These are phyloP conservation scores for Rhynchospora breviuscula DNA, from an alignment of 176 grass and related monocot genomes.

Conservation along the genomic window DNA sequence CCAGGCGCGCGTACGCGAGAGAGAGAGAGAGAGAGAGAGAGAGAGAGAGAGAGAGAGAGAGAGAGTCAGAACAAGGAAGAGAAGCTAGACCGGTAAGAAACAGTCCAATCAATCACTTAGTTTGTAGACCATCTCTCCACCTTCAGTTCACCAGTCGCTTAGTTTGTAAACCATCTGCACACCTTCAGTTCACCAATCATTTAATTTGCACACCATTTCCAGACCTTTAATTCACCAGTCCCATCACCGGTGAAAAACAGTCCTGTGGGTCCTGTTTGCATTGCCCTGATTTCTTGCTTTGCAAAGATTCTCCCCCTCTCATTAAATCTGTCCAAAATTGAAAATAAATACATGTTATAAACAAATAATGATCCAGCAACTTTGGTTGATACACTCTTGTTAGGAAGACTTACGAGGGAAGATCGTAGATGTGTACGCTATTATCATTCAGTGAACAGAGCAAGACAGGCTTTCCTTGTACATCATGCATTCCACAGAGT, in stretches of 20 bases:
- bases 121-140: no score
- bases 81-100: no score
- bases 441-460: constrained; percentile 89
- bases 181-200: no score
- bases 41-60: no score
- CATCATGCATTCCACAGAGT: constrained; percentile 76
- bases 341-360: background rate
- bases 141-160: no score
- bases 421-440: constrained; percentile 65
- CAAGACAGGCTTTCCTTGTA: constrained; percentile 75
- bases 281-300: constrained; percentile 75
- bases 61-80: no score
- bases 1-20: no score
- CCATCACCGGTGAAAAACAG: constrained; percentile 98
- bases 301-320: constrained; percentile 84
- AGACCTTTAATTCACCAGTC: constrained; percentile 88
- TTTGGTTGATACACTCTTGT: constrained; percentile 11
- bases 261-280: constrained; percentile 65
- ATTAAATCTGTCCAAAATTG: constrained; percentile 53
- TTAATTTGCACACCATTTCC: constrained; percentile 33
- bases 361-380: constrained; percentile 6
- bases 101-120: no score
- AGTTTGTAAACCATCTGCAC: no score
- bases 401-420: constrained; percentile 78
- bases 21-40: no score